Evolutionary conservation across 768 basidiomycete genomes (phyloP), one percentile per base, ranked within the genome.

Genomic region (Tephrocybe sp.): DNA sequence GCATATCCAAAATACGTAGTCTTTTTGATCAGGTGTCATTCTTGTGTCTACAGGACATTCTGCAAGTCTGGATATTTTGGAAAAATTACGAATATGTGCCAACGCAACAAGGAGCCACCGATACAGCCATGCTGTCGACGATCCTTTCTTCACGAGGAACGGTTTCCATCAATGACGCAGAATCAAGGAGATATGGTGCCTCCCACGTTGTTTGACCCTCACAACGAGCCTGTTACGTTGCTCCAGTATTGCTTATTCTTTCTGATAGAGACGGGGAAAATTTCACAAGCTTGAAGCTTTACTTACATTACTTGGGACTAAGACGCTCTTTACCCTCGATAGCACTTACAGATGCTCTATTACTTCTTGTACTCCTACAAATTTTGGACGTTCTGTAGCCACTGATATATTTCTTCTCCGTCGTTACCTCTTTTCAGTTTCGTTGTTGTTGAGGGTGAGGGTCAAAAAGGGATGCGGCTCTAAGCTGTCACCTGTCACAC

Each of bases 21-120:
- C 41, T 45, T 12, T 2, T 34, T 23, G 2, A 14, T 18, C 12
- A 32, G n/a, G n/a, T 12, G 4, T 17, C 3, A 47, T 41, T 4
- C 34, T n/a, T 24, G 15, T 33, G 24, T 39, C 10, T 11, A 40
- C 25, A 61, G 60, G 60, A 59, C 11, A 50, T 61, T 23, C 42
- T 59, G 6, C 46, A 36, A 10, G 55, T 55, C 3, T 55, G 57
- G 51, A n/a, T 55, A 3, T 61, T 61, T 28, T 57, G 58, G 60
- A 51, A 53, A 33, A 50, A 45, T 11, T 36, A 45, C 14, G 42
- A 43, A 12, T 9, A 33, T 17, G n/a, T 15, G 25, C 14, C 32
- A 14, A 32, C 46, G 12, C 37, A 7, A 14, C 45, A 26, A 11
- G 37, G 20, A 12, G 17, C 28, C 15, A 42, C 24, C n/a, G 26